Conservation (phyloP, 1,284 basidiomycete species). For the Agaricales sp. region DNA sequence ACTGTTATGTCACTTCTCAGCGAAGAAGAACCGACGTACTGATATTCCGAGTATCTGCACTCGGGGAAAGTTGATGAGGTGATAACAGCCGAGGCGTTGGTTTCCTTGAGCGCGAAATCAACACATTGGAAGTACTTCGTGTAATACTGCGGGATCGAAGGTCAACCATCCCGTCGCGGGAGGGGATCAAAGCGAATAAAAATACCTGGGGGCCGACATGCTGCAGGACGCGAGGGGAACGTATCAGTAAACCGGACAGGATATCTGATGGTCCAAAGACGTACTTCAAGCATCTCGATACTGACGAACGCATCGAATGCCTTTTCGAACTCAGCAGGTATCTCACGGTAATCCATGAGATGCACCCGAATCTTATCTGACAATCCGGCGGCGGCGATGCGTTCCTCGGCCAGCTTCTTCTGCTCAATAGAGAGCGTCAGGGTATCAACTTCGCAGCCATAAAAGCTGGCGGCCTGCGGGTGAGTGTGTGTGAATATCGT, state of each 20-base stretch:
- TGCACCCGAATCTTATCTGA: slow-evolving; percentile 70
- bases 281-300: slow-evolving; percentile 85
- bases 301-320: slow-evolving; percentile 83
- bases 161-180: not conserved
- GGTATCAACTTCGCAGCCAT: slow-evolving; percentile 78
- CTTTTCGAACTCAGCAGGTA: slow-evolving; percentile 66
- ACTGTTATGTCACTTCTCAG: too few species aligned
- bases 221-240: slow-evolving; percentile 3
- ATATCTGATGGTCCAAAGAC: slow-evolving; percentile 12
- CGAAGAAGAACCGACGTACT: slow-evolving; percentile 26
- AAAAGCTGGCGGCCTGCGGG: slow-evolving; percentile 50
- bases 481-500: slow-evolving; percentile 8
- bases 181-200: slow-evolving; percentile 1
- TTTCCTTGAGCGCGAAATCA: slow-evolving; percentile 70
- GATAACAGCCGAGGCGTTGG: slow-evolving; percentile 61
- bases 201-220: slow-evolving; percentile 1
- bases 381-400: slow-evolving; percentile 65
- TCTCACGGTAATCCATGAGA: slow-evolving; percentile 79
- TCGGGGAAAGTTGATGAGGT: slow-evolving; percentile 84
- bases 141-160: slow-evolving; percentile 30
- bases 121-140: slow-evolving; percentile 74
- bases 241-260: slow-evolving; percentile 4
- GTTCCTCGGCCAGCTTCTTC: slow-evolving; percentile 76
- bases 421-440: slow-evolving; percentile 83
- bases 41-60: slow-evolving; percentile 54